Conservation (phyloP, 257 asterid species). For the Lantana camara region DNA sequence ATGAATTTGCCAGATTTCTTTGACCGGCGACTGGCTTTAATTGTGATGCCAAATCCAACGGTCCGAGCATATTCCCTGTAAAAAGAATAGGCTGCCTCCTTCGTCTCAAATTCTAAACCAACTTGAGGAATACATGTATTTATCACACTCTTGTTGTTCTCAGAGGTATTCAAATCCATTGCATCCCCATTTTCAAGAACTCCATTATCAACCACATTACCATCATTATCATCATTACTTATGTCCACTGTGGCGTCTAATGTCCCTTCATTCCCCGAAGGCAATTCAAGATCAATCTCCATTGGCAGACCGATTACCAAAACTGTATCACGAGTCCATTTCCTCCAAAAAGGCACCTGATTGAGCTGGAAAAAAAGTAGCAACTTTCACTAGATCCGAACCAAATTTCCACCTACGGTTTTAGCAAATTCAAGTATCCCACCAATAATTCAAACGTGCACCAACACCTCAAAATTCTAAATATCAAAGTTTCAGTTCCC, state of each 20-base stretch:
- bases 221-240: constrained; percentile 12
- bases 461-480: no score
- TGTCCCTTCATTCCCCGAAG: constrained; percentile 15
- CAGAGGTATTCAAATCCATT: constrained; percentile 21
- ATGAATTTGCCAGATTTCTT: constrained; percentile 55
- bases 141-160: constrained; percentile 13
- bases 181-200: no score
- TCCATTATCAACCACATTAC: constrained; percentile 19
- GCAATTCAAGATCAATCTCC: constrained; percentile 39
- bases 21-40: constrained; percentile 55
- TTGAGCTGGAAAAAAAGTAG: not conserved
- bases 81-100: constrained; percentile 53
- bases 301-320: constrained; percentile 16
- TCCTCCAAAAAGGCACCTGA: constrained; percentile 12
- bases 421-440: not conserved
- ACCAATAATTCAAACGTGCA: no score
- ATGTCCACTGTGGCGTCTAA: not conserved
- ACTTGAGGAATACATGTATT: constrained; percentile 31
- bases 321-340: constrained; percentile 4
- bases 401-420: not conserved
- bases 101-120: constrained; percentile 52
- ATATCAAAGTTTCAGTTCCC: no score
- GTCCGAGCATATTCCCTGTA: constrained; percentile 49
- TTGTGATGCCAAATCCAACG: constrained; percentile 57
- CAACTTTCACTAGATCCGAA: not conserved